Evolutionary conservation across 345 rosid genomes (phyloP), one percentile per base, ranked within the genome.

Genomic region (Pistacia integerrima): DNA sequence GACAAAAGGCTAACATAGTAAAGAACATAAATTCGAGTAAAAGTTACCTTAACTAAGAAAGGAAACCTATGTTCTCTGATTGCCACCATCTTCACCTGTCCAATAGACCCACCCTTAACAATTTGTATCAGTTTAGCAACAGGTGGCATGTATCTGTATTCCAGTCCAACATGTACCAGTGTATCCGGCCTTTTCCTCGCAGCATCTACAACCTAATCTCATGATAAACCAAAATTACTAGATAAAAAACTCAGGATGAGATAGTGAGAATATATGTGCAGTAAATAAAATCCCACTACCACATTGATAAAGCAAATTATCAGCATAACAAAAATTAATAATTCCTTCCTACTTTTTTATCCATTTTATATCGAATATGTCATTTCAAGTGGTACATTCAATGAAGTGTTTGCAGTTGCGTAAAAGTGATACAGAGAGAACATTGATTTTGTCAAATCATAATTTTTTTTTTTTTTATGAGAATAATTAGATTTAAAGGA

Each of bases 101-200:
- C 98, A 58, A 95, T 84, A 28, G 88, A 78, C 79, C 92, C 90
- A 52, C 83, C 77, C 79, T 88, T 89, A 4, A 95, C 99, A 76
- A 85, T 83, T 59, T 91, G 88, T 51, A 93, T 91, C 78, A 95
- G 80, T 85, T 95, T 91, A 75, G 98, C 99, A 44, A 95, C 91
- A 0, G 99, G 97, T 2, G 99, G 98, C 94, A 93, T 95, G 81
- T 93, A 95, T 57, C 97, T 85, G 35, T 95, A 95, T 78, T 95
- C 99, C 77, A 93, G 74, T 64, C 99, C 99, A 69, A 95, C 99
- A 77, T 95, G 98, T 51, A 95, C 96, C 67, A 95, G 85, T 85
- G 93, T 85, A 67, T 93, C 98, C 17, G 91, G 80, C 83, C 98
- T 89, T 82, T 75, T 88, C 78, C 80, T 91, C 17, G 96, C 94